Percentiles rank a stretch among this genome's conserved stretches.
phyloP scores from a whole-genome alignment of 192 early-diverging fungal species.

The Coemansia reversa region DNA sequence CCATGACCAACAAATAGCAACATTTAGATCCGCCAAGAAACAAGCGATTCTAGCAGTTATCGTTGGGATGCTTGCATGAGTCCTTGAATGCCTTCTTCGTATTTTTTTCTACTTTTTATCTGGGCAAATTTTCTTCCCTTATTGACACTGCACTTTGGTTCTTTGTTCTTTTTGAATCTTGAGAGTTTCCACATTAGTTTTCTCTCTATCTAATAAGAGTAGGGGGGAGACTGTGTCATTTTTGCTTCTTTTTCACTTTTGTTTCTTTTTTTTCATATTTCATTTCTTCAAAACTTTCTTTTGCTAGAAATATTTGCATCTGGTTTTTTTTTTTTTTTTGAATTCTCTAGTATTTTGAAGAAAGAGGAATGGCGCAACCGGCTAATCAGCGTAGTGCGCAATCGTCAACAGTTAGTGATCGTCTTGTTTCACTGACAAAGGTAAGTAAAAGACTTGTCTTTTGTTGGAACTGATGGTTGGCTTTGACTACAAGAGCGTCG shows the following conservation, averaged over 20 bases:
- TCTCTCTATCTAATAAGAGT: not conserved
- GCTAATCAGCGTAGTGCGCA: constrained; percentile 17
- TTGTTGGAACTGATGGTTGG: no score
- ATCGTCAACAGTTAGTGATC: constrained; percentile 7
- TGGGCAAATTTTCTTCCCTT: not conserved
- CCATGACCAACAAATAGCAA: no score
- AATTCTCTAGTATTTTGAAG: not conserved
- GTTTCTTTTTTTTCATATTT: not conserved
- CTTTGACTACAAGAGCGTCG: not conserved
- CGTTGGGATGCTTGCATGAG: not conserved
- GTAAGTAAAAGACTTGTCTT: constrained; percentile 6
- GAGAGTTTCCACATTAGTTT: not conserved
- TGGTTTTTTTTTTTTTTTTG: constrained; percentile 1
- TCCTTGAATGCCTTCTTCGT: not conserved
- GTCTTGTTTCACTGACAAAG: constrained; percentile 18
- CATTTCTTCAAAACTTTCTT: not conserved
- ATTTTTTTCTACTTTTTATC: not conserved
- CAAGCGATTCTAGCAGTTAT: no score
- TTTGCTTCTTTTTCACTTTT: not conserved
- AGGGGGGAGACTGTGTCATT: not conserved
- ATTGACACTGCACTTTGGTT: no score
- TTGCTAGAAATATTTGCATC: not conserved
- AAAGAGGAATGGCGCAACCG: constrained; percentile 21
- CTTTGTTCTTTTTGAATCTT: constrained; percentile 2
- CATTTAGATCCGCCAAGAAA: no score